Percentiles rank a stretch among this genome's conserved stretches.
Evolutionary conservation across 2,329 filamentous ascomycete species (phyloP).

Genomic region (Amesomyces nigricolor): DNA sequence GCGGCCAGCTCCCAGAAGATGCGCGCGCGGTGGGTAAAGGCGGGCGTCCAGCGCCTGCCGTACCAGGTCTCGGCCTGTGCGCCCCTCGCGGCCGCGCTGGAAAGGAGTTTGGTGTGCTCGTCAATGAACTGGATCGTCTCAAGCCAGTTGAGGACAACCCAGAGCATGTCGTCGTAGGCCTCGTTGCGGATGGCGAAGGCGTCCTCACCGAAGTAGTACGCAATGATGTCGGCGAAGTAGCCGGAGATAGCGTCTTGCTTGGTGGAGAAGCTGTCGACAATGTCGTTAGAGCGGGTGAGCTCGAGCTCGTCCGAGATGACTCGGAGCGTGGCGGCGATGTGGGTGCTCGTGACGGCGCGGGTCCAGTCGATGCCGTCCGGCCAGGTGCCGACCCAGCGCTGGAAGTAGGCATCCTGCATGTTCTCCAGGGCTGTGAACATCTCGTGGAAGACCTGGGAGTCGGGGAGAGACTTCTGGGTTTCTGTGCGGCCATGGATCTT

Average conservation of each 20-base stretch:
- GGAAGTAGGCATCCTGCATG: conserved; percentile 75
- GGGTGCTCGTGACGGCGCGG: conserved; percentile 74
- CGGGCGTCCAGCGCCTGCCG: conserved; percentile 65
- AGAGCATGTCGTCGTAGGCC: conserved; percentile 91
- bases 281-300: conserved; percentile 26
- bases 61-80: conserved; percentile 56
- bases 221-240: conserved; percentile 70
- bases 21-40: conserved; percentile 76
- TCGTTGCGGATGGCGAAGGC: conserved; percentile 63
- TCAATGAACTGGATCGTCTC: conserved; percentile 73
- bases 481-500: not conserved
- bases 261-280: conserved; percentile 38
- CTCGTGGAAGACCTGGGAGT: conserved; percentile 35
- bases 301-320: conserved; percentile 60
- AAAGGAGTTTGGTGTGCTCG: conserved; percentile 58
- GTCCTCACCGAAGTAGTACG: conserved; percentile 85
- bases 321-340: conserved; percentile 66
- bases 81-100: not conserved
- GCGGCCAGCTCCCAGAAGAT: conserved; percentile 80
- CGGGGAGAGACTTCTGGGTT: conserved; percentile 2
- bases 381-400: conserved; percentile 74
- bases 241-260: conserved; percentile 75
- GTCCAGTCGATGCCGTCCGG: conserved; percentile 90
- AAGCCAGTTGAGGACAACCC: conserved; percentile 90
- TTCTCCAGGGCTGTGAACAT: conserved; percentile 62